Base-by-base conservation (phyloP, 2,329 filamentous ascomycete species). In the Fusarium sp. region DNA sequence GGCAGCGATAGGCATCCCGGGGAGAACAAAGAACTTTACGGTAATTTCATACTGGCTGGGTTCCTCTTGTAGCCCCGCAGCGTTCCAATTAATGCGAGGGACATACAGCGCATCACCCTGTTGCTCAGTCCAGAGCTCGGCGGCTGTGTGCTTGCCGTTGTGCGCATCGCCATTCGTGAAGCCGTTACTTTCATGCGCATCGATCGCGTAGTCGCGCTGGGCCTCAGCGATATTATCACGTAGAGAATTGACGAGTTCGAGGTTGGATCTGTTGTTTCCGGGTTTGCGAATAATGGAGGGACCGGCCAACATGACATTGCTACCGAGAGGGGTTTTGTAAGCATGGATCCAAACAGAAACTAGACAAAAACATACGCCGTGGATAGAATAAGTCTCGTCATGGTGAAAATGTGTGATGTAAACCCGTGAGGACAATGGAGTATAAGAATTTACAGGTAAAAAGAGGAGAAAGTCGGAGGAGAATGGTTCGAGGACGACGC, bases 1-100 rank as follows among this genome's bases (percentile, higher is more conserved):
- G 67, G 88, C 81, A 19, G 85, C 83, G 3, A 87, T 81, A 11
- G 89, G 84, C 52, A 92, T 87, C 19, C 86, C 87, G 2, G 93
- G 91, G 26, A 98, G 85, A 79, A 96, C 96, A 83, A 99, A 99
- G 21, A 99, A 81, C 80, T 99, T 99, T 63, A 96, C 90, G 1
- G 95, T 97, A 74, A 97, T 94, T 76, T 97, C 94, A 82, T 99
- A 99, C 70, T 94, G 89, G 60, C 86, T 84, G 24, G 91, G 84
- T 70, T 97, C 94, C 76, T 99, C 96, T 30, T 88, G 84, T 44
- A 99, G 83, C 0, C 91, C 91, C 6, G 88, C 88, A 28, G 86
- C 81, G 14, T 87, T 83, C 83, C 91, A 92, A 77, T 93, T 88
- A 76, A 95, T 88, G 39, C 90, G 86, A 45, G 95, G 95, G 39